Evolutionary conservation across 768 basidiomycete genomes (phyloP).

Genomic region (Tulasnella sp.): DNA sequence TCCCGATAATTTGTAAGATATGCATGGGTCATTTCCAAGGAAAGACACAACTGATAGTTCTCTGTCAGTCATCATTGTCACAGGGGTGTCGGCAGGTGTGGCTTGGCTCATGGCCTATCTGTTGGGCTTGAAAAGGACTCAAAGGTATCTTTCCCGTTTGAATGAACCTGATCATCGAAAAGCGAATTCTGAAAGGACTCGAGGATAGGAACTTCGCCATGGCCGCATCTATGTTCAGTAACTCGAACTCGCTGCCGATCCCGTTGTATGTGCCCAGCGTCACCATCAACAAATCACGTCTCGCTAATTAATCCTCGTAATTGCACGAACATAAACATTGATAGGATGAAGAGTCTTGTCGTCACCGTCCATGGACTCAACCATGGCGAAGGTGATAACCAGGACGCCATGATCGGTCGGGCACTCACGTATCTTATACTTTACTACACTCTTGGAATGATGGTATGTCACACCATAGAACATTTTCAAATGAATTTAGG

Average conservation of each 20-base stretch:
- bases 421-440: constrained; percentile 83
- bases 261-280: constrained; percentile 51
- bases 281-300: no score
- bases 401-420: constrained; percentile 83
- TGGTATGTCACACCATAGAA: no score
- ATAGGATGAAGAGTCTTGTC: constrained; percentile 70
- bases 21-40: background rate
- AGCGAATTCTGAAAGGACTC: background rate
- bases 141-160: constrained; percentile 44
- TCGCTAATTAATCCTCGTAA: no score
- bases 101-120: constrained; percentile 52
- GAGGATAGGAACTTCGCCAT: constrained; percentile 57
- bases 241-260: constrained; percentile 89
- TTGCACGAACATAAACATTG: background rate
- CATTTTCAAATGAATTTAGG: no score
- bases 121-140: constrained; percentile 60
- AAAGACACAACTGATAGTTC: background rate
- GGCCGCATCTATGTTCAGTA: constrained; percentile 84
- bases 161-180: background rate
- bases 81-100: constrained; percentile 55
- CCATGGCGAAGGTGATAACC: constrained; percentile 71
- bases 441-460: constrained; percentile 92
- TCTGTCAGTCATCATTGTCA: constrained; percentile 54
- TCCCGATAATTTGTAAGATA: constrained; percentile 66
- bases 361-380: constrained; percentile 71